Percentiles rank a stretch among this genome's conserved stretches.
Evolutionary conservation across 257 asterid genomes (phyloP).

Genomic region (Vinca minor): DNA sequence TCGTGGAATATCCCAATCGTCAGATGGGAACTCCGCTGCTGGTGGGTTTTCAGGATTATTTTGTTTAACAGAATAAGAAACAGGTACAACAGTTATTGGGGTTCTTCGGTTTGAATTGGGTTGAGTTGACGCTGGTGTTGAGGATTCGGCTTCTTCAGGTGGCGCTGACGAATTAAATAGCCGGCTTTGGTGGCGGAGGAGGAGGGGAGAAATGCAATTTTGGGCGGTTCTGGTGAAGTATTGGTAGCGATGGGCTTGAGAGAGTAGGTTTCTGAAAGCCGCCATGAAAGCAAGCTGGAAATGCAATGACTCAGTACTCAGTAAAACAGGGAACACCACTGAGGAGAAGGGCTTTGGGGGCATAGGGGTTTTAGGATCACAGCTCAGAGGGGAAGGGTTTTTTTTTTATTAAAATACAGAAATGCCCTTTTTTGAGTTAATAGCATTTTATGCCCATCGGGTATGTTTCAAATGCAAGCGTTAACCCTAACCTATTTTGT

Average conservation of each 20-base stretch:
- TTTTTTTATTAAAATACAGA: too few species aligned
- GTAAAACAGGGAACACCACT: too few species aligned
- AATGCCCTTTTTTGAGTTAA: too few species aligned
- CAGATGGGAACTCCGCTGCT: constrained; percentile 18
- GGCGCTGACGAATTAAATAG: constrained; percentile 30
- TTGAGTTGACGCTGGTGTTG: constrained; percentile 17
- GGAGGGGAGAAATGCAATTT: constrained; percentile 23
- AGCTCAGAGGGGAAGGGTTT: too few species aligned
- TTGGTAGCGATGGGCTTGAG: constrained; percentile 37
- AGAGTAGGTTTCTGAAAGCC: constrained; percentile 44
- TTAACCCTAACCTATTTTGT: too few species aligned
- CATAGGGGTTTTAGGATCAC: too few species aligned
- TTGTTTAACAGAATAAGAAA: constrained; percentile 49
- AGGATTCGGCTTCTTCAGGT: constrained; percentile 25
- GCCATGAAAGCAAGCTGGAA: constrained; percentile 31
- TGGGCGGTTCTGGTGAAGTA: constrained; percentile 26
- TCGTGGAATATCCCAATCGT: constrained; percentile 12
- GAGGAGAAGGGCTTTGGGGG: too few species aligned
- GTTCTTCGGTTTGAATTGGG: too few species aligned
- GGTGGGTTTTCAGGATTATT: too few species aligned
- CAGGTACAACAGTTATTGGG: constrained; percentile 46
- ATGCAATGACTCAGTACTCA: too few species aligned
- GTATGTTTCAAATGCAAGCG: too few species aligned
- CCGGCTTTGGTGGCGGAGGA: constrained; percentile 18
- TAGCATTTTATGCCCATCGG: too few species aligned